These are phyloP conservation scores for Gossypium herbaceum DNA, from an alignment of 345 rosid species.

Conservation along the genomic window DNA sequence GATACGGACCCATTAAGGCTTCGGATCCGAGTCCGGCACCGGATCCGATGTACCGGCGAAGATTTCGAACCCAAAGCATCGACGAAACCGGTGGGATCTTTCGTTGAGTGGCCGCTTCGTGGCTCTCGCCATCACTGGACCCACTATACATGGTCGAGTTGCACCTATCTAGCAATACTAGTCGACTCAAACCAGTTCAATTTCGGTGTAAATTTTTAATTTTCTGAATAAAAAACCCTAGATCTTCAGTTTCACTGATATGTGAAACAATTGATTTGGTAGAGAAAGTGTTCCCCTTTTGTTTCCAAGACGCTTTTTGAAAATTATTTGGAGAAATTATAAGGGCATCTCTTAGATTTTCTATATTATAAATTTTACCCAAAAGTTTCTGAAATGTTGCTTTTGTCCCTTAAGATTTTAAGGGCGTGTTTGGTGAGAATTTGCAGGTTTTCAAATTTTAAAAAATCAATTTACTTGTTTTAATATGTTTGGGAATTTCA, in stretches of 20 bases:
- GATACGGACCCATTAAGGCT: conserved; percentile 82
- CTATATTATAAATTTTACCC: neutral
- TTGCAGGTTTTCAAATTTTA: too few species aligned
- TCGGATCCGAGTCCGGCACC: conserved; percentile 98
- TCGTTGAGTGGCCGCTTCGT: conserved; percentile 69
- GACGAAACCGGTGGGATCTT: conserved; percentile 94
- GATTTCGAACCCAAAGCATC: conserved; percentile 95
- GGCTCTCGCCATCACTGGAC: conserved; percentile 95
- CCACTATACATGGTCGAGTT: conserved; percentile 69
- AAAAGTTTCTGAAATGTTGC: neutral
- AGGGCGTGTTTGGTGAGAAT: too few species aligned
- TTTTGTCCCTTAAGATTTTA: neutral
- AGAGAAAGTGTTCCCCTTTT: neutral
- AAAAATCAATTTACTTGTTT: too few species aligned
- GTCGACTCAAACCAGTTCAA: conserved; percentile 12
- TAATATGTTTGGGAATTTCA: too few species aligned
- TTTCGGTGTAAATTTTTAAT: conserved; percentile 4
- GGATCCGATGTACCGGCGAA: conserved; percentile 88
- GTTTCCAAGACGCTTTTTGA: neutral
- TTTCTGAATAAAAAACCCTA: conserved; percentile 17
- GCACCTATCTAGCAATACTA: neutral
- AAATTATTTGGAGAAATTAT: neutral
- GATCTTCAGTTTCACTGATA: conserved; percentile 12
- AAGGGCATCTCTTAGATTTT: neutral
- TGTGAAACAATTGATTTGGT: neutral